Evolutionary conservation across 352 stramenopile species (phyloP).

Genomic region (Pythium aquatile): DNA sequence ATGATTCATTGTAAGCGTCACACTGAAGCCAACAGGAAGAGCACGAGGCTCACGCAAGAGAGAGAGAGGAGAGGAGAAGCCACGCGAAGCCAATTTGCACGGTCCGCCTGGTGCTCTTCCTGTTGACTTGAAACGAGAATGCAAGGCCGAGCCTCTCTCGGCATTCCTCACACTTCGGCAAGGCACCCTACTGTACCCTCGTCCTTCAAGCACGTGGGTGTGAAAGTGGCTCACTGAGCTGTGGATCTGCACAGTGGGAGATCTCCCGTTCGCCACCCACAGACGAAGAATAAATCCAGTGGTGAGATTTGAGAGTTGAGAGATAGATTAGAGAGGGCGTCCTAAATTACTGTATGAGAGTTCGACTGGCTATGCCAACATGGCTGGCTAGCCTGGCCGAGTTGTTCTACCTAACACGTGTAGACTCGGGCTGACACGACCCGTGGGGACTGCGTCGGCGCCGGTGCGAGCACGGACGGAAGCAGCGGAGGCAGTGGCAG

Average conservation of each 20-base stretch:
- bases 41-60: too few species aligned
- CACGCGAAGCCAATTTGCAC: too few species aligned
- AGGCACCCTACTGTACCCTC: neutral
- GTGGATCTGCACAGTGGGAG: neutral
- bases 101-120: too few species aligned
- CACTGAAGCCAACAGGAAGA: too few species aligned
- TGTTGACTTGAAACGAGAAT: too few species aligned
- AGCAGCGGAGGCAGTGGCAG: constrained; percentile 19
- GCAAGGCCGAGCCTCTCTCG: too few species aligned
- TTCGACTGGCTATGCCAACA: neutral
- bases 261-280: neutral
- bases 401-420: neutral
- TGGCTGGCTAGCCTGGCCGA: neutral
- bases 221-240: neutral
- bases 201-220: constrained; percentile 1
- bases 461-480: constrained; percentile 11
- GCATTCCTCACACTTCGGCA: too few species aligned
- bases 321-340: neutral
- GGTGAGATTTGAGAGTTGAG: neutral
- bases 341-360: constrained; percentile 1
- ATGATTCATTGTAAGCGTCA: too few species aligned
- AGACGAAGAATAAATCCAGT: neutral
- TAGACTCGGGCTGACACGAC: neutral
- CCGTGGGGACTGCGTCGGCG: neutral
- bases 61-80: too few species aligned